Percentiles rank a stretch among this genome's conserved stretches.
Conservation (phyloP, 2,329 filamentous ascomycete genomes). For the Phoma sp. region DNA sequence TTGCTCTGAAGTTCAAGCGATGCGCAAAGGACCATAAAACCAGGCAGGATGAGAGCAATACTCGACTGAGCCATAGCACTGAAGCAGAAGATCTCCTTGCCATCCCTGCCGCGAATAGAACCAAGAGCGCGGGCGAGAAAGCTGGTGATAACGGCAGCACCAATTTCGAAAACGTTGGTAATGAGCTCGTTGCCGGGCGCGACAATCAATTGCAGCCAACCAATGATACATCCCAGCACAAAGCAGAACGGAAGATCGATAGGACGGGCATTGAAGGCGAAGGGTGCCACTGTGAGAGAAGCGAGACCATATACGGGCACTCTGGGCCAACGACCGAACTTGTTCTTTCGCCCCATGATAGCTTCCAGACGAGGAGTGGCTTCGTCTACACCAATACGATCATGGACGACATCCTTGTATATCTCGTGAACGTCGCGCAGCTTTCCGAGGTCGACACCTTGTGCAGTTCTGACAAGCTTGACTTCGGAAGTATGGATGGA, state of each 20-base stretch:
- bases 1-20: constrained; percentile 57
- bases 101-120: constrained; percentile 49
- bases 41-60: constrained; percentile 58
- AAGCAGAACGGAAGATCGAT: constrained; percentile 82
- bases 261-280: constrained; percentile 76
- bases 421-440: constrained; percentile 76
- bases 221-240: constrained; percentile 74
- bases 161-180: constrained; percentile 58
- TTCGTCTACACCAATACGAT: constrained; percentile 74
- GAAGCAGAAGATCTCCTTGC: constrained; percentile 56
- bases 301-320: constrained; percentile 77
- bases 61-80: constrained; percentile 57
- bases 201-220: constrained; percentile 74
- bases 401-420: constrained; percentile 83
- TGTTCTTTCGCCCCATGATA: constrained; percentile 64
- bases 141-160: constrained; percentile 56
- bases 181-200: constrained; percentile 77
- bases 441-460: constrained; percentile 76
- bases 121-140: constrained; percentile 57
- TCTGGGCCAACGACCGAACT: constrained; percentile 55
- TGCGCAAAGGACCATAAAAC: constrained; percentile 59
- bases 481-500: constrained; percentile 79
- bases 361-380: constrained; percentile 67
- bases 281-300: constrained; percentile 76
- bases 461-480: constrained; percentile 71